A percentile compares a stretch with the other conserved stretches of the same genome.
These are phyloP conservation scores for Neonectria ditissima DNA, from an alignment of 2,329 filamentous ascomycete genomes.

Conservation along the genomic window DNA sequence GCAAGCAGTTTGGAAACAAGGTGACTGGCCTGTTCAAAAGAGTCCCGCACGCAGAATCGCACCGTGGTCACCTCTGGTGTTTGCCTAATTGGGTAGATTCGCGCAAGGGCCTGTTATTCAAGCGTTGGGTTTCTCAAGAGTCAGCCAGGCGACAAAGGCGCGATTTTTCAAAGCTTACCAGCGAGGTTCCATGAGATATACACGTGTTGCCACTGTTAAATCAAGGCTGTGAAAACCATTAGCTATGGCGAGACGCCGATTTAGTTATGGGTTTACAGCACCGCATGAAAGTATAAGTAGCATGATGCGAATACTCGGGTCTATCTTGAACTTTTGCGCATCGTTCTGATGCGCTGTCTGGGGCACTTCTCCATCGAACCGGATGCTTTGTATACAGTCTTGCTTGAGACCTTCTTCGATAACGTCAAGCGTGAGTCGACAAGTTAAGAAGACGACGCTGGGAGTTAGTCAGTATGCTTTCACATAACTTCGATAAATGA, in stretches of 20 bases:
- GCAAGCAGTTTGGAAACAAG: rapidly evolving
- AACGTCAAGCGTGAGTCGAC: slow-evolving; percentile 61
- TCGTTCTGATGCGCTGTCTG: slow-evolving; percentile 55
- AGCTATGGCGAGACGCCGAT: background rate
- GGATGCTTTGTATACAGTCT: slow-evolving; percentile 49
- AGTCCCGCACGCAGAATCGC: slow-evolving; percentile 52
- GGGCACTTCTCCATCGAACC: slow-evolving; percentile 61
- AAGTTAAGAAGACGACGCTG: slow-evolving; percentile 65
- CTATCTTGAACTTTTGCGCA: slow-evolving; percentile 54
- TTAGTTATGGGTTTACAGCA: slow-evolving; percentile 45
- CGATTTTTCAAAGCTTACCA: slow-evolving; percentile 44
- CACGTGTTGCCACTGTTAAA: slow-evolving; percentile 59
- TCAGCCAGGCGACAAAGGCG: background rate
- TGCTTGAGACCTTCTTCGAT: slow-evolving; percentile 55
- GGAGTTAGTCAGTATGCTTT: background rate
- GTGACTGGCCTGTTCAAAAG: slow-evolving; percentile 51
- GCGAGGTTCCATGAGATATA: slow-evolving; percentile 64
- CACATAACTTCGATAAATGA: rapidly evolving
- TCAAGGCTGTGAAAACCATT: slow-evolving; percentile 52
- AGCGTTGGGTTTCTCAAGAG: slow-evolving; percentile 54
- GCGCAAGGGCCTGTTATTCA: slow-evolving; percentile 57
- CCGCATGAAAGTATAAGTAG: slow-evolving; percentile 64
- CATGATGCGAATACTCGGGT: slow-evolving; percentile 55
- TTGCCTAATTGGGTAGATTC: slow-evolving; percentile 53
- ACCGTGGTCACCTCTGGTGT: slow-evolving; percentile 51